Evolutionary conservation across 108 stramenopile genomes (phyloP).

Genomic region (Nannochloropsis oceanica): DNA sequence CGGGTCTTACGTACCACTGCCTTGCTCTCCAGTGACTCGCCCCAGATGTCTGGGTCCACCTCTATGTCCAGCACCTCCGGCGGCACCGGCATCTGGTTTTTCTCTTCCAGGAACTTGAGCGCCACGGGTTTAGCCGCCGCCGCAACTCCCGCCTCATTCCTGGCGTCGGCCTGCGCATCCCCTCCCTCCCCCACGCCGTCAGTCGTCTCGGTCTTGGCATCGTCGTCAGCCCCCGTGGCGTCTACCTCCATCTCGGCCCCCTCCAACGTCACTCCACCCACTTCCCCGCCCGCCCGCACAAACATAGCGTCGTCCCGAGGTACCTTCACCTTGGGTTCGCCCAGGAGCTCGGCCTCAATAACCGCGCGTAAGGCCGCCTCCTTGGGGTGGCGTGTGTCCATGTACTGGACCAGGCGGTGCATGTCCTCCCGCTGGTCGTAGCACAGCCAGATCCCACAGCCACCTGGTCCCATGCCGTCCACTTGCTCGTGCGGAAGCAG

Average conservation of each 20-base stretch:
- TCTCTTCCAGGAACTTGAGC: background rate
- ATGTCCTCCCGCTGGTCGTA: background rate
- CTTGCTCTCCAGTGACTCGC: background rate
- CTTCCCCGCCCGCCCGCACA: background rate
- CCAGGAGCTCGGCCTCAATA: background rate
- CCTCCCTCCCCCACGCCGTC: background rate
- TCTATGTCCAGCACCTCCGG: background rate
- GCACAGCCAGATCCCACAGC: background rate
- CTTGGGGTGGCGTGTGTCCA: background rate
- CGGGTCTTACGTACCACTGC: background rate
- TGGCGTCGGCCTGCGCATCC: background rate
- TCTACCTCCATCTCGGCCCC: background rate
- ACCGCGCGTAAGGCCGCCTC: background rate
- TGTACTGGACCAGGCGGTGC: background rate
- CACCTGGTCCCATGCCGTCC: background rate
- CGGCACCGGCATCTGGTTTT: conserved; percentile 1
- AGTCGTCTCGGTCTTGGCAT: background rate
- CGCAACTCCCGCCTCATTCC: background rate
- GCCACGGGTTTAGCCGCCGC: background rate
- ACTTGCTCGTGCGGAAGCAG: background rate
- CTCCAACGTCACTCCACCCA: background rate
- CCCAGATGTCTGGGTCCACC: conserved; percentile 1
- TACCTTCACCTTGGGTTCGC: background rate
- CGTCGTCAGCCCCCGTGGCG: background rate
- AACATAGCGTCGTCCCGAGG: background rate